phyloP scores from a whole-genome alignment of 2,329 filamentous ascomycete species.

The Penicillium sp. region DNA sequence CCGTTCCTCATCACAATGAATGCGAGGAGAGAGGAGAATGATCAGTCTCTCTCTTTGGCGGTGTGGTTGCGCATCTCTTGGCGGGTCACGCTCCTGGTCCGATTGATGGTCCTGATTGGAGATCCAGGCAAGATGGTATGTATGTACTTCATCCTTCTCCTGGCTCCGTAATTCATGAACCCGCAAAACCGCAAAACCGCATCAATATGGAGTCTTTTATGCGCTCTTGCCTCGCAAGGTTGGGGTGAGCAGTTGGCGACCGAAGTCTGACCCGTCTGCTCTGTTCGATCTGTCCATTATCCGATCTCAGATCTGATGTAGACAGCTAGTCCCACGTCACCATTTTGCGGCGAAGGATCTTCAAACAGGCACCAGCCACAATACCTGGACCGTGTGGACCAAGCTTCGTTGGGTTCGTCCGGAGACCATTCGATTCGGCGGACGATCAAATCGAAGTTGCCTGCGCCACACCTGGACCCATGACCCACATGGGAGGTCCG shows the following conservation, averaged over 20 bases:
- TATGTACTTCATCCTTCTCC: background rate
- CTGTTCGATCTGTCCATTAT: background rate
- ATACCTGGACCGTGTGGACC: background rate
- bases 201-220: background rate
- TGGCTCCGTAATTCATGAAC: background rate
- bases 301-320: too few species aligned
- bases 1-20: constrained; percentile 6
- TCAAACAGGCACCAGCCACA: background rate
- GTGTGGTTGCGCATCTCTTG: too few species aligned
- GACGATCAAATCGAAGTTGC: background rate
- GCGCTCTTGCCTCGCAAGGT: background rate
- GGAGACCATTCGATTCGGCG: background rate
- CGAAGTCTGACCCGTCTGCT: background rate
- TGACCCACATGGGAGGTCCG: background rate
- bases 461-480: constrained; percentile 7
- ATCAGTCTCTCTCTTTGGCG: background rate
- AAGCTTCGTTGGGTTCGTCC: background rate
- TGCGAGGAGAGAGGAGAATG: background rate
- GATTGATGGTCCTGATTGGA: background rate
- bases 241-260: background rate
- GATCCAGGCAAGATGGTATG: background rate
- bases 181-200: background rate
- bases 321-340: background rate
- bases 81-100: too few species aligned
- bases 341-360: background rate